phyloP scores from a whole-genome alignment of 2,329 filamentous ascomycete genomes.

The Emydomyces testavorans region DNA sequence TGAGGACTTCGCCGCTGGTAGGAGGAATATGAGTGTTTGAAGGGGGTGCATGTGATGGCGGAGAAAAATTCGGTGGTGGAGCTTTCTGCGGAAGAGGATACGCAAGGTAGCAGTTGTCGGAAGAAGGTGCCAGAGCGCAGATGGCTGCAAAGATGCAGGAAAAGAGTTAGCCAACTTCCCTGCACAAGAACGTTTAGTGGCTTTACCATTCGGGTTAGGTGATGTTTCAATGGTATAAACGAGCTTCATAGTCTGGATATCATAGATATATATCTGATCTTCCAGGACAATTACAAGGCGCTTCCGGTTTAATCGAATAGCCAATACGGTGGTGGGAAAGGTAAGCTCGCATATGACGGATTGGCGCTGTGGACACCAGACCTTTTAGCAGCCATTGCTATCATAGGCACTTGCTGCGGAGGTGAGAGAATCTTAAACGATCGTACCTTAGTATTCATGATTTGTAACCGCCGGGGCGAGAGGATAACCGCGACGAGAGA shows the following conservation, averaged over 20 bases:
- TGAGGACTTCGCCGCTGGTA: conserved; percentile 80
- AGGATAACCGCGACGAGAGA: conserved; percentile 88
- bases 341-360: conserved; percentile 96
- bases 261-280: conserved; percentile 94
- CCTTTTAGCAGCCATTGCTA: conserved; percentile 14
- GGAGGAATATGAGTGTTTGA: conserved; percentile 58
- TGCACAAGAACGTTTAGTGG: background rate
- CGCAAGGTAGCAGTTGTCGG: conserved; percentile 89
- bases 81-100: conserved; percentile 71
- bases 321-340: conserved; percentile 90
- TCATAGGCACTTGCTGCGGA: background rate
- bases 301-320: conserved; percentile 87
- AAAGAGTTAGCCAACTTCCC: background rate
- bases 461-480: conserved; percentile 82
- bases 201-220: conserved; percentile 65
- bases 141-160: conserved; percentile 48
- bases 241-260: conserved; percentile 96
- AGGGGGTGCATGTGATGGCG: conserved; percentile 75
- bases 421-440: background rate
- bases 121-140: conserved; percentile 84
- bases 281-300: conserved; percentile 86
- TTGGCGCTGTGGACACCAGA: conserved; percentile 41
- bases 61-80: conserved; percentile 40
- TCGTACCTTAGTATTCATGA: conserved; percentile 87
- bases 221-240: conserved; percentile 88